Evolutionary conservation across 768 basidiomycete species (phyloP), one percentile per base, ranked within the genome.

Genomic region (Boletales sp.): DNA sequence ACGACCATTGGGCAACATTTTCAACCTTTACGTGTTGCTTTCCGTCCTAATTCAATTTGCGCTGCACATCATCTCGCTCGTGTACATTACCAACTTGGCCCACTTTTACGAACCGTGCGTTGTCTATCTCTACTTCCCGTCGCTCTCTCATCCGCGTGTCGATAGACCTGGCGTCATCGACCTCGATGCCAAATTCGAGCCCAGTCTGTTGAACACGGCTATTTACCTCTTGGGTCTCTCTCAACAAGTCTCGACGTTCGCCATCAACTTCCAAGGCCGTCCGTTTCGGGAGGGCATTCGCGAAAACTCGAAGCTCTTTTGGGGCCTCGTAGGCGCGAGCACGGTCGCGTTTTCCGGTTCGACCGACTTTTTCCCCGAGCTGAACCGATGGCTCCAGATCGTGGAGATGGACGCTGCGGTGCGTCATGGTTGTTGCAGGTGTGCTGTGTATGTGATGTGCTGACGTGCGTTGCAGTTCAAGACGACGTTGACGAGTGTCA

Each of bases 271-370:
- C 80, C 92, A 94, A 74, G 97, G 97, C 9, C 87, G 97, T 32
- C 97, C 97, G 0, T 99, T 98, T 85, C 86, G 97, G 31, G 97
- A 99, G 70, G 93, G 93, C 34, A 97, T 99, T 63, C 81, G 90
- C 3, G 97, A 99, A 71, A 99, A 99, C 69, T 73, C 85, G 4
- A 88, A 93, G n/a, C 66, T 99, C 17, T 97, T 81, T 69, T 98
- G 85, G 75, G 97, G 97, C 21, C 81, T 98, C 11, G 74, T 97
- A 36, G 91, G 88, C 10, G 95, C 93, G 27, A 83, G 83, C 47
- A 80, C 83, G 3, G 94, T 99, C 6, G 97, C 97, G 10, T 91
- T 97, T 70, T 88, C 81, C 10, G 97, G 97, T 29, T 83, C 95
- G 6, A 93, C 90, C 1, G 93, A 99, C 65, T 87, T 99, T 58